Base-by-base conservation (phyloP, 2,329 filamentous ascomycete genomes). In the Bisporella sp. region DNA sequence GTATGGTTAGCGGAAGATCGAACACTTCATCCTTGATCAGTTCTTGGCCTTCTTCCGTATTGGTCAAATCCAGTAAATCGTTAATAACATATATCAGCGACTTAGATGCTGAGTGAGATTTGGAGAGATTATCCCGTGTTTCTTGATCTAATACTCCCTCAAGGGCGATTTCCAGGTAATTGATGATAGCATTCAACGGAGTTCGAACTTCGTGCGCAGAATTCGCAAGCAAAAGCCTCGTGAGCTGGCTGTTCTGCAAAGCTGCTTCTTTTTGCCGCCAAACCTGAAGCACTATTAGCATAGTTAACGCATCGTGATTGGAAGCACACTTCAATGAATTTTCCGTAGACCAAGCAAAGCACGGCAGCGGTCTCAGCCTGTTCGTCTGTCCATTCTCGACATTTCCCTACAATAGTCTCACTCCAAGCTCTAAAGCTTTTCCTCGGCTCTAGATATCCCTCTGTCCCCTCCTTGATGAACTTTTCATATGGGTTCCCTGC, bases 1-100 rank as follows among this genome's bases (percentile, higher is more conserved):
- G 73, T 3, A 96, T 74, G 1, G 87, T 92, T 0, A 72, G 71
- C 12, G 72, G 70, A 4, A 96, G 72, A 60, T 95, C 82, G 46
- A 96, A 90, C 0, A 84, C 69, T 61, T 95, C 90, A 50, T 91
- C 84, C 59, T 89, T 92, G 62, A 92, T 77, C 4, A 95, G 69
- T 1, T 82, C 78, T 45, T 85, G 84, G 0, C 90, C 89, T 64
- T 91, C 86, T 64, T 95, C 90, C 0, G 87, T 86, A 62, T 95
- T 93, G 1, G 91, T 95, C 31, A 96, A 72, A 63, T 96, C 90
- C 1, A 96, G 73, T 1, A 96, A 73, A 64, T 96, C 90, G 57
- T 96, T 96, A 69, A 96, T 96, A 7, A 95, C 89, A 64, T 95
- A 95, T 4, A 96, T 92, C 30, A 96, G 71, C 0, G 89, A 95